Evolutionary conservation across 2,329 filamentous ascomycete species (phyloP).

Genomic region (Penicillium sp.): DNA sequence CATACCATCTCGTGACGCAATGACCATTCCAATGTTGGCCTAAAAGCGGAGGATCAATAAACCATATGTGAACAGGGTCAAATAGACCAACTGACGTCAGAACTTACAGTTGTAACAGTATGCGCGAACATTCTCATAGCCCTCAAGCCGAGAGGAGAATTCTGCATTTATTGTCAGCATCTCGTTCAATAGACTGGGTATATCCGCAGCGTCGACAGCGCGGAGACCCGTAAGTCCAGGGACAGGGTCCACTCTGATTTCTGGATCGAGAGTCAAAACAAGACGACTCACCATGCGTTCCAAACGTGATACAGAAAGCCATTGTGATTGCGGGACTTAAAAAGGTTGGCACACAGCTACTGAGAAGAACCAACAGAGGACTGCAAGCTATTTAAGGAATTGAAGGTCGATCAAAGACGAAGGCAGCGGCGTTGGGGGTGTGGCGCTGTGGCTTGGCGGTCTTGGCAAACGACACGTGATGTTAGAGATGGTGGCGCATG

Average conservation of each 20-base stretch:
- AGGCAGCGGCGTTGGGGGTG: constrained; percentile 30
- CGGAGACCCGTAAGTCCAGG: constrained; percentile 1
- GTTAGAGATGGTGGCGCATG: constrained; percentile 4
- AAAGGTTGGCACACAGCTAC: background rate
- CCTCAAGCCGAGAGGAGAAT: constrained; percentile 43
- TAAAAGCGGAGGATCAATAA: constrained; percentile 8
- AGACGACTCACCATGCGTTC: constrained; percentile 37
- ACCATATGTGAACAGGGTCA: background rate
- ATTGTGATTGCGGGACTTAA: constrained; percentile 20
- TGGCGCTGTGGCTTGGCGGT: constrained; percentile 35
- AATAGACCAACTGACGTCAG: constrained; percentile 3
- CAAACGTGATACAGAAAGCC: constrained; percentile 45
- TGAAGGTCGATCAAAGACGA: constrained; percentile 12
- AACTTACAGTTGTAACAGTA: constrained; percentile 46
- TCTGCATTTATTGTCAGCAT: constrained; percentile 30
- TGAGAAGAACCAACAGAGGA: background rate
- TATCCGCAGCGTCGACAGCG: constrained; percentile 1
- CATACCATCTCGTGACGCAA: constrained; percentile 43
- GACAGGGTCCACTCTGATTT: constrained; percentile 10
- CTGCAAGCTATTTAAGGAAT: constrained; percentile 4
- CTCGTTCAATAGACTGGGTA: constrained; percentile 5
- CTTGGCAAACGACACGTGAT: constrained; percentile 26
- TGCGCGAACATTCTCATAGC: constrained; percentile 45
- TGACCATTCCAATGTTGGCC: constrained; percentile 45
- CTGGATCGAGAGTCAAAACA: background rate